Evolutionary conservation across 2,329 filamentous ascomycete species (phyloP).

Genomic region (Anisogramma anomala): DNA sequence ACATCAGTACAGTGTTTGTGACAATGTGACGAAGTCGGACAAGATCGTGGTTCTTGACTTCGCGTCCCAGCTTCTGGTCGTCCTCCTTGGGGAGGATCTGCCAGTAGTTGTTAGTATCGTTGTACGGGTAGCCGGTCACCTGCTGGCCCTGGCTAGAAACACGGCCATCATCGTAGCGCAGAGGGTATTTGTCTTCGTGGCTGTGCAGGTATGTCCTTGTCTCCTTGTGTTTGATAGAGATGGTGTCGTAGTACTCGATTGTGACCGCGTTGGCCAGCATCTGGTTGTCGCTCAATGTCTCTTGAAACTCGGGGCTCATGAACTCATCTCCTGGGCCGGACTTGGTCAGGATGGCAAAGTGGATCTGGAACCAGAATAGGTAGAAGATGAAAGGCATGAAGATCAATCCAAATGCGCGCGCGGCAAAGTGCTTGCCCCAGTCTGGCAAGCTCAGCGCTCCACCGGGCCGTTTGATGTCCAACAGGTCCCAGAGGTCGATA

Average conservation of each 20-base stretch:
- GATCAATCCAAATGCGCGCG: slow-evolving; percentile 76
- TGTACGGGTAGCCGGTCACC: slow-evolving; percentile 94
- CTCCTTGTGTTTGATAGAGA: slow-evolving; percentile 89
- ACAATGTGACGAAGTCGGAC: slow-evolving; percentile 77
- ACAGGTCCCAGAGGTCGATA: slow-evolving; percentile 89
- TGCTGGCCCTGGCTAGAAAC: slow-evolving; percentile 97
- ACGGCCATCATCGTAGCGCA: slow-evolving; percentile 93
- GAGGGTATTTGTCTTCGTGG: slow-evolving; percentile 76
- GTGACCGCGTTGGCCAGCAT: slow-evolving; percentile 80
- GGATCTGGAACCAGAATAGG: slow-evolving; percentile 99
- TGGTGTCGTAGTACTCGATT: slow-evolving; percentile 81
- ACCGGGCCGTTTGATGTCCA: slow-evolving; percentile 75
- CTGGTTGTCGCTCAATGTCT: slow-evolving; percentile 86
- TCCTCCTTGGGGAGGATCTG: slow-evolving; percentile 67
- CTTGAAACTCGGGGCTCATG: slow-evolving; percentile 97
- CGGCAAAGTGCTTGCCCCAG: slow-evolving; percentile 82
- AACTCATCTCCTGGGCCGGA: slow-evolving; percentile 97
- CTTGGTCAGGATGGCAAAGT: slow-evolving; percentile 77
- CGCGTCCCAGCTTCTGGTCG: slow-evolving; percentile 45
- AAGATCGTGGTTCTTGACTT: slow-evolving; percentile 72
- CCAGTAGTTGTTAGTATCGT: slow-evolving; percentile 99
- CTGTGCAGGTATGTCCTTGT: slow-evolving; percentile 95
- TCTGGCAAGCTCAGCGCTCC: slow-evolving; percentile 68
- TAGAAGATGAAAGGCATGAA: slow-evolving; percentile 94
- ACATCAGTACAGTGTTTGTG: slow-evolving; percentile 77